Percentiles rank a stretch among this genome's conserved stretches.
phyloP scores from a whole-genome alignment of 768 basidiomycete species.

The Phlegmacium glaucopus region DNA sequence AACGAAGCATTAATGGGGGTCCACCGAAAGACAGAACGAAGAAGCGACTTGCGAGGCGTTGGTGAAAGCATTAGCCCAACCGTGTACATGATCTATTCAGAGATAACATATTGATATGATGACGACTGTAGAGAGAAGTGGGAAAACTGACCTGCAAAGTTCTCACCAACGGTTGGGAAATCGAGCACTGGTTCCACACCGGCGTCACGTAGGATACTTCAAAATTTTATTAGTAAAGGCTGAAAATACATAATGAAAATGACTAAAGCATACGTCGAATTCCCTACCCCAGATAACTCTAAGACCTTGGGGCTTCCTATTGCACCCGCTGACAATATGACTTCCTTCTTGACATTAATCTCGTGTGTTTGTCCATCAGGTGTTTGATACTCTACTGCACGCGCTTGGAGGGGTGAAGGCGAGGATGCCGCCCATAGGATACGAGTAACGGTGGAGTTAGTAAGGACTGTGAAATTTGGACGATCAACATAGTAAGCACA shows the following conservation, averaged over 20 bases:
- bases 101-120: background rate
- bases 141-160: constrained; percentile 25
- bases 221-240: background rate
- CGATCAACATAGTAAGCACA: constrained; percentile 26
- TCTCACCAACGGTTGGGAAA: constrained; percentile 48
- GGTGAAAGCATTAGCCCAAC: constrained; percentile 30
- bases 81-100: constrained; percentile 27
- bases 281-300: constrained; percentile 32
- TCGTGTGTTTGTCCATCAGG: constrained; percentile 6
- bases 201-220: constrained; percentile 38
- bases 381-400: constrained; percentile 7
- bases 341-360: constrained; percentile 38
- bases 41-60: constrained; percentile 22
- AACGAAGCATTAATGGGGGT: background rate
- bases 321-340: constrained; percentile 47
- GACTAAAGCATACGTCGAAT: constrained; percentile 20
- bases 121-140: background rate
- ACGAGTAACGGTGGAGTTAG: constrained; percentile 51
- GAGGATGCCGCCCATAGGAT: constrained; percentile 36
- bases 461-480: constrained; percentile 54
- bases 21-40: background rate
- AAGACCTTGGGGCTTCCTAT: constrained; percentile 34
- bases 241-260: background rate
- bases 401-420: constrained; percentile 1
- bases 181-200: constrained; percentile 39